Evolutionary conservation across 306 rosid species (phyloP), one percentile per base, ranked within the genome.

Genomic region (Citrullus amarus): DNA sequence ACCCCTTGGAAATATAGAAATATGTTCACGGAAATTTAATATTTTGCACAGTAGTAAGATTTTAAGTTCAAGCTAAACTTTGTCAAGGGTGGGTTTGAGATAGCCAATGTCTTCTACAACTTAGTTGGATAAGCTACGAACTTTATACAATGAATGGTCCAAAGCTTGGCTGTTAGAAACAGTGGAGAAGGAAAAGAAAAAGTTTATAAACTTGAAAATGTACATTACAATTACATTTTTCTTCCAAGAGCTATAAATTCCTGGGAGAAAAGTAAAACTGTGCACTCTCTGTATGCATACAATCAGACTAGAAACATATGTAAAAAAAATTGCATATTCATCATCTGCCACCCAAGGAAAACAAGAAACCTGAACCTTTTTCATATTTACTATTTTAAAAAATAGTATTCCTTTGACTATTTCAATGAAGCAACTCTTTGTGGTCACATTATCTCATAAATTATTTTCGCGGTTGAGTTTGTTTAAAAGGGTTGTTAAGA

Each of bases 401-500:
- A 61, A 32, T 61, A 32, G 43, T 12, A 15, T 17, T 18, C 6
- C 6, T 69, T 11, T 25, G 43, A 69, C 75, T 69, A 63, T 34
- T 34, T 18, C 39, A 32, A 10, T 62, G 11, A 32, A 71, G 34
- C 12, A 65, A 2, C 11, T 17, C 17, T n/a, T 41, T 39, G 32
- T n/a, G 6, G 17, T n/a, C 11, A 13, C 56, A 20, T 69, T 13
- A 44, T 44, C 39, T 71, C 76, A 46, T 48, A 78, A 83, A 79
- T 84, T 85, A 55, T 88, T 79, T 80, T 88, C 92, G 76, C 86
- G 84, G 74, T 88, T 81, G 81, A 89, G 91, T 68, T 81, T 90
- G 88, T 87, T 90, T 81, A 93, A 84, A 80, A 93, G 93, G 66
- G 90, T 57, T 8, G 92, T 93, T 81, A 91, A 62, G 55, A 93